Conservation (phyloP, 768 basidiomycete species). For the Lactifluus rugatus region DNA sequence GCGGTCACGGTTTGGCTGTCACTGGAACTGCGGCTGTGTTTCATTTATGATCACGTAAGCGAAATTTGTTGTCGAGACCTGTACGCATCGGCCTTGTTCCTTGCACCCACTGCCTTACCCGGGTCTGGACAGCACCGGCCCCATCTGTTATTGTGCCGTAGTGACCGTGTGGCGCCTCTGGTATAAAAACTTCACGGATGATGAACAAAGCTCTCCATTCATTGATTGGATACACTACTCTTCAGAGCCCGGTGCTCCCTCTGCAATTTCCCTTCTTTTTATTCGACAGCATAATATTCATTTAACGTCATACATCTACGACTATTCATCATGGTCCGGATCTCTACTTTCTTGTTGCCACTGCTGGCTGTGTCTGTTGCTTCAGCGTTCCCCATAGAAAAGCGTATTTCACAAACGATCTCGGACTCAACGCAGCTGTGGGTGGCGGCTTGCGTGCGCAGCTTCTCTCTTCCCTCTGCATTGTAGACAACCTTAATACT, state of each 20-base stretch:
- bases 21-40: too few species aligned
- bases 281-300: neutral
- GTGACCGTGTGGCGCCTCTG: too few species aligned
- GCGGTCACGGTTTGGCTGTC: too few species aligned
- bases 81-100: too few species aligned
- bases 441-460: constrained; percentile 45
- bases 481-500: neutral
- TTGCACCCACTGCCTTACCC: too few species aligned
- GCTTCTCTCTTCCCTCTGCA: neutral
- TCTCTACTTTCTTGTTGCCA: neutral
- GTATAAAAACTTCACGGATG: neutral
- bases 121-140: too few species aligned
- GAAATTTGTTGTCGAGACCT: too few species aligned
- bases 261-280: neutral
- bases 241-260: constrained; percentile 12
- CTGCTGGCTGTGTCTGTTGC: neutral
- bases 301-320: neutral
- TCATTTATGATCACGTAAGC: too few species aligned
- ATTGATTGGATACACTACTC: neutral
- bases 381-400: constrained; percentile 27
- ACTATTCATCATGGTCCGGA: constrained; percentile 2
- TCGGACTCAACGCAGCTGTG: constrained; percentile 38
- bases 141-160: too few species aligned
- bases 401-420: constrained; percentile 43
- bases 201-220: neutral